Percentiles rank a stretch among this genome's conserved stretches.
These are phyloP conservation scores for Ensete glaucum DNA, from an alignment of 176 grass and related monocot species.

Conservation along the genomic window DNA sequence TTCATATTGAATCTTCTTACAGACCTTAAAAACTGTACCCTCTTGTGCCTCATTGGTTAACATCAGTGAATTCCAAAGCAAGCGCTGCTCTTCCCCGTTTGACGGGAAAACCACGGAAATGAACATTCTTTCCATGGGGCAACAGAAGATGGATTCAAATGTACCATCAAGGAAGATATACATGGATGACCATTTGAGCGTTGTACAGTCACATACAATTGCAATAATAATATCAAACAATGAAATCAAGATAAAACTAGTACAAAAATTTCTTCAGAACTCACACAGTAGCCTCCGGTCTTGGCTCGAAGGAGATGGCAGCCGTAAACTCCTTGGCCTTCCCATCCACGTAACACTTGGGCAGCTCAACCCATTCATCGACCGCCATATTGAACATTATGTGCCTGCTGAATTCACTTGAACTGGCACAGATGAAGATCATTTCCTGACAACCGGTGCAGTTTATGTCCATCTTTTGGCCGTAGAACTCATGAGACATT, in stretches of 20 bases:
- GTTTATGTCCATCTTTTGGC: slow-evolving; percentile 69
- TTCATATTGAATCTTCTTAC: slow-evolving; percentile 4
- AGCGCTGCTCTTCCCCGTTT: not conserved
- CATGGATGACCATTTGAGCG: not conserved
- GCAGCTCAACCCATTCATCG: slow-evolving; percentile 62
- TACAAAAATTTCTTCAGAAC: not conserved
- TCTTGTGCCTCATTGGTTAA: not conserved
- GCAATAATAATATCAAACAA: slow-evolving; percentile 20
- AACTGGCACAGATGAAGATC: slow-evolving; percentile 69
- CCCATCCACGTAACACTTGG: slow-evolving; percentile 17
- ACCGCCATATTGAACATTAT: slow-evolving; percentile 46
- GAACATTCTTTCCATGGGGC: not conserved
- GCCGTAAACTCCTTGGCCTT: slow-evolving; percentile 55
- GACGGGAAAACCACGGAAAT: not conserved
- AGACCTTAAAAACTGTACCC: not conserved
- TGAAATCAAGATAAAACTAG: slow-evolving; percentile 9
- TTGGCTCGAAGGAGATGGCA: slow-evolving; percentile 82
- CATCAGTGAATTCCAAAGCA: not conserved
- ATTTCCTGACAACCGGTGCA: slow-evolving; percentile 51
- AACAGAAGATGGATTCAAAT: not conserved
- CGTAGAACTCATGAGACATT: slow-evolving; percentile 57
- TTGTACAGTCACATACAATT: not conserved
- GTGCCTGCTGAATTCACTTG: slow-evolving; percentile 35
- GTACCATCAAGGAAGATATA: not conserved
- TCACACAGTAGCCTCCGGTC: slow-evolving; percentile 61